A percentile compares a stretch with the other conserved stretches of the same genome.
Evolutionary conservation across 2,329 filamentous ascomycete species (phyloP).

Genomic region (Ilyonectria robusta): DNA sequence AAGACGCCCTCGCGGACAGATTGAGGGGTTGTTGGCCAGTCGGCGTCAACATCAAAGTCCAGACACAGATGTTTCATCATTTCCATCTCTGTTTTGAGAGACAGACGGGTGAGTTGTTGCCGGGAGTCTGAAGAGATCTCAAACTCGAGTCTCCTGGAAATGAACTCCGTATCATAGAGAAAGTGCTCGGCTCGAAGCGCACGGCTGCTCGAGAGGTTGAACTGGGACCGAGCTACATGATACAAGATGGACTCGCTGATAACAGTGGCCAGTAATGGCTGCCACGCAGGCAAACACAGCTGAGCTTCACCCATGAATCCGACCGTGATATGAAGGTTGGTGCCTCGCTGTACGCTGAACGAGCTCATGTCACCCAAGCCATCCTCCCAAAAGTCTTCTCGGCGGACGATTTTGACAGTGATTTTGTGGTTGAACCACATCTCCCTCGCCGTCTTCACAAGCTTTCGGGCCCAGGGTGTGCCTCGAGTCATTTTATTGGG

Average conservation of each 20-base stretch:
- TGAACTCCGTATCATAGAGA: constrained; percentile 13
- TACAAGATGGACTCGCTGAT: constrained; percentile 25
- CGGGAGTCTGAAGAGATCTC: constrained; percentile 25
- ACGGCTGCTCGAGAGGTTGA: constrained; percentile 22
- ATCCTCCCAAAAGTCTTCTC: constrained; percentile 16
- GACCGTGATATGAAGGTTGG: constrained; percentile 7
- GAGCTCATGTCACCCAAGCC: constrained; percentile 16
- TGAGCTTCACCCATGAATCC: constrained; percentile 28
- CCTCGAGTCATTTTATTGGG: constrained; percentile 11
- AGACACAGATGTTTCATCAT: constrained; percentile 33
- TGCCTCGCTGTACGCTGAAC: constrained; percentile 6
- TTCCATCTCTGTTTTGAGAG: constrained; percentile 31
- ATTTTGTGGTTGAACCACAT: constrained; percentile 22
- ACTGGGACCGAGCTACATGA: constrained; percentile 30
- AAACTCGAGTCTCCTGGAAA: constrained; percentile 30
- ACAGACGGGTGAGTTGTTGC: constrained; percentile 20
- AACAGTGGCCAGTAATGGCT: constrained; percentile 21
- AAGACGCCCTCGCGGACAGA: constrained; percentile 26
- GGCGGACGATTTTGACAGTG: constrained; percentile 22
- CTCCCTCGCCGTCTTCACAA: constrained; percentile 9
- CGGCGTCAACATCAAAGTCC: constrained; percentile 26
- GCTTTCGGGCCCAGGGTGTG: constrained; percentile 8
- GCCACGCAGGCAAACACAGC: constrained; percentile 22
- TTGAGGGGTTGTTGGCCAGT: constrained; percentile 28
- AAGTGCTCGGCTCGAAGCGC: constrained; percentile 33